These are phyloP conservation scores for Dillenia turbinata DNA, from an alignment of 164 flowering plant genomes.

Conservation along the genomic window DNA sequence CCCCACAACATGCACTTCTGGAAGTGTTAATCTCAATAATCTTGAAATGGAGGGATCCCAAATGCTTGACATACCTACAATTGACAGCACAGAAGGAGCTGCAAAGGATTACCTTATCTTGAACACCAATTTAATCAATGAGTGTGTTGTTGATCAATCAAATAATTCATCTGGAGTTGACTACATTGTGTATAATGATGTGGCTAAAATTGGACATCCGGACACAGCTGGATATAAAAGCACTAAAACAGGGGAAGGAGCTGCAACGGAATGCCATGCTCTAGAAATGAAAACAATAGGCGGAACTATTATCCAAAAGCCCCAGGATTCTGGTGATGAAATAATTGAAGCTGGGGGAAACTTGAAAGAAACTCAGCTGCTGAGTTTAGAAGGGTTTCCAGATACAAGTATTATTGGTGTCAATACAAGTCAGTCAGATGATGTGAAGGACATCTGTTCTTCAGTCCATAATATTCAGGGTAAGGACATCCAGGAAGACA, in stretches of 20 bases:
- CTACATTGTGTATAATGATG: too few species aligned
- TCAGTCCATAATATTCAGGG: neutral
- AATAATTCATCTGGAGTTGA: too few species aligned
- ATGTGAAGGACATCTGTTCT: constrained; percentile 3
- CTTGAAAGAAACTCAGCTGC: constrained; percentile 6
- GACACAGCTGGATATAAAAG: too few species aligned
- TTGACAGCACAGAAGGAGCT: constrained; percentile 4
- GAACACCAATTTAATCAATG: too few species aligned
- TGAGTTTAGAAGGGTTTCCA: constrained; percentile 1
- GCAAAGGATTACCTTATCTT: constrained; percentile 1
- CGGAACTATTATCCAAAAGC: neutral
- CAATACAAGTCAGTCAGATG: neutral
- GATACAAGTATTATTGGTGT: constrained; percentile 9
- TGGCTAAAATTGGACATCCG: too few species aligned
- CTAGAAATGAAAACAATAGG: too few species aligned
- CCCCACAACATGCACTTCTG: neutral
- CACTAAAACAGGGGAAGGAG: too few species aligned
- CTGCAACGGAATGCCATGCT: too few species aligned
- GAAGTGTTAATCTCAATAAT: neutral
- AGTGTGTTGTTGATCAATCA: too few species aligned
- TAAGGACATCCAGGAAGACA: constrained; percentile 8
- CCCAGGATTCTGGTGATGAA: constrained; percentile 4
- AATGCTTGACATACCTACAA: neutral
- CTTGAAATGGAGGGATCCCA: neutral
- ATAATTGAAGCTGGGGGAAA: constrained; percentile 3